Conservation (phyloP, 1,284 basidiomycete genomes). For the Marasmius sp. region DNA sequence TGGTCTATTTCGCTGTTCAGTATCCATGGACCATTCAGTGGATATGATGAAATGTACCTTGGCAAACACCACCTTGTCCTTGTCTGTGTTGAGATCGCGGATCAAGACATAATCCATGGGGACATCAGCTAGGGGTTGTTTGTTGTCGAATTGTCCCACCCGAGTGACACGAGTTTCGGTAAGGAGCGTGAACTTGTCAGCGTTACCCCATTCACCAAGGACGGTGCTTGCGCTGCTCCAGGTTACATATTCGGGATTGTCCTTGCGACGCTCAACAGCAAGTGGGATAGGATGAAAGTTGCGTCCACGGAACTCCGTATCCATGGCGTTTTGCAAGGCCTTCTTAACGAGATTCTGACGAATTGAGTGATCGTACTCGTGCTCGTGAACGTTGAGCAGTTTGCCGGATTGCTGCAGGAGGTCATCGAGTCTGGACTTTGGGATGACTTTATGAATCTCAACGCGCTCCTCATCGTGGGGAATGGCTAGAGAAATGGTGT, state of each 20-base stretch:
- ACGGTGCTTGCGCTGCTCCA: conserved; percentile 11
- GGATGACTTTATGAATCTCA: not conserved
- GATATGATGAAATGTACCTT: not conserved
- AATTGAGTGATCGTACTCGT: conserved; percentile 9
- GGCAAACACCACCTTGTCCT: conserved; percentile 5
- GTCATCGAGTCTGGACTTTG: not conserved
- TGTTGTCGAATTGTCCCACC: not conserved
- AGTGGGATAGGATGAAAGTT: conserved; percentile 7
- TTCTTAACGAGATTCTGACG: conserved; percentile 11
- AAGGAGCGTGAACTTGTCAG: conserved; percentile 1
- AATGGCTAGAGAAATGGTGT: conserved; percentile 6
- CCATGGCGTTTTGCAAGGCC: not conserved
- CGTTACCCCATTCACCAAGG: conserved; percentile 1
- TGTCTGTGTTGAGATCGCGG: conserved; percentile 8
- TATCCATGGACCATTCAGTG: not conserved
- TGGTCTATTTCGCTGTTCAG: not conserved
- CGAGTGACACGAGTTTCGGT: conserved; percentile 10
- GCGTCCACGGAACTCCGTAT: not conserved
- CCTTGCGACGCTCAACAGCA: conserved; percentile 8
- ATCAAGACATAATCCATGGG: not conserved
- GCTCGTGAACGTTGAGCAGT: conserved; percentile 1
- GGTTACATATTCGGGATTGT: conserved; percentile 10
- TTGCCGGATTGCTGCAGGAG: not conserved
- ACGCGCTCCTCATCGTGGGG: conserved; percentile 6
- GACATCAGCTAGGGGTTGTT: not conserved